Conservation (phyloP, 768 basidiomycete genomes). For the Lentinula sp. region DNA sequence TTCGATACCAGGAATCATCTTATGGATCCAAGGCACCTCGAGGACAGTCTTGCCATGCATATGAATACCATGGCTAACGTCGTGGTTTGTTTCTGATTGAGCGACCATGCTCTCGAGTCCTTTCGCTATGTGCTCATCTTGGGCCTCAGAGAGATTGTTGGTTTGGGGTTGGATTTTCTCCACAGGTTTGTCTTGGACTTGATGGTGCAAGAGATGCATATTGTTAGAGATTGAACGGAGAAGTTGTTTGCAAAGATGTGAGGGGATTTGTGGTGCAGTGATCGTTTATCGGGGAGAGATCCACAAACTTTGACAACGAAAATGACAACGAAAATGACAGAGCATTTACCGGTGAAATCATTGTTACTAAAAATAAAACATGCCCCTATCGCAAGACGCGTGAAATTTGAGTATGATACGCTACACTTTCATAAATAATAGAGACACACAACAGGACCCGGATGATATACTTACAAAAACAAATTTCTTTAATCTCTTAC, state of each 20-base stretch:
- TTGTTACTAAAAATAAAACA: not conserved
- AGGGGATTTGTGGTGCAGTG: too few species aligned
- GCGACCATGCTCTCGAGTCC: constrained; percentile 30
- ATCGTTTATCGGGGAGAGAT: too few species aligned
- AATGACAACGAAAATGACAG: too few species aligned
- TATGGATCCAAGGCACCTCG: constrained; percentile 33
- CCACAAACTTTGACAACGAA: too few species aligned
- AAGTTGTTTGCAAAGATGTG: not conserved
- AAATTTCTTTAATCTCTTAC: too few species aligned
- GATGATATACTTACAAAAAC: too few species aligned
- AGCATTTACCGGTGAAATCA: not conserved
- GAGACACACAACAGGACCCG: too few species aligned
- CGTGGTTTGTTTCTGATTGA: constrained; percentile 20
- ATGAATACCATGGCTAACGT: constrained; percentile 25
- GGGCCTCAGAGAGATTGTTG: constrained; percentile 28
- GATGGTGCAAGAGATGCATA: constrained; percentile 7
- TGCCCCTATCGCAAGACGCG: not conserved
- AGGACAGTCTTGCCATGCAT: constrained; percentile 21
- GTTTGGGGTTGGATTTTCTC: constrained; percentile 17
- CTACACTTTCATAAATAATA: too few species aligned
- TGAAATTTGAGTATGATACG: too few species aligned
- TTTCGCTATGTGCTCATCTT: constrained; percentile 21
- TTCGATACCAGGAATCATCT: constrained; percentile 50
- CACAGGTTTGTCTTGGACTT: constrained; percentile 17
- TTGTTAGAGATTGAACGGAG: not conserved